Evolutionary conservation across 1,284 basidiomycete species (phyloP).

Genomic region (Schizopora paradoxa): DNA sequence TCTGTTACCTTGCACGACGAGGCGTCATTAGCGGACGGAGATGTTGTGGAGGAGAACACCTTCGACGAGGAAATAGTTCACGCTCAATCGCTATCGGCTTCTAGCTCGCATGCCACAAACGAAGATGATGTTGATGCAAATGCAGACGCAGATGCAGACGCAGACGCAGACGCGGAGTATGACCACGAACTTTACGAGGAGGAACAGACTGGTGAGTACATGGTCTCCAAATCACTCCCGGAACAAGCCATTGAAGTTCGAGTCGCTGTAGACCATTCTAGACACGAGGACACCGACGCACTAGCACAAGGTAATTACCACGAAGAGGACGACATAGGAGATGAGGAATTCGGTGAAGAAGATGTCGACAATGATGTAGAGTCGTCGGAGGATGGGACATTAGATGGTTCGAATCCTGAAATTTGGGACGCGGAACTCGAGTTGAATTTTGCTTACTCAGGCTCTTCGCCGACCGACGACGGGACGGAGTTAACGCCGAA

Average conservation of each 20-base stretch:
- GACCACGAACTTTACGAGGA: too few species aligned
- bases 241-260: background rate
- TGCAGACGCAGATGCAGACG: conserved; percentile 3
- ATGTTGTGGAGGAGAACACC: background rate
- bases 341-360: conserved; percentile 12
- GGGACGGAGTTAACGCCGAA: too few species aligned
- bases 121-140: conserved; percentile 4
- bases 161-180: background rate
- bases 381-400: conserved; percentile 6
- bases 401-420: conserved; percentile 15
- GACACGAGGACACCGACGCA: conserved; percentile 2
- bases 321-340: conserved; percentile 9
- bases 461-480: too few species aligned
- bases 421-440: too few species aligned
- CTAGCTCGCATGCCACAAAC: conserved; percentile 2
- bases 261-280: conserved; percentile 3
- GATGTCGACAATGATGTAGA: conserved; percentile 10
- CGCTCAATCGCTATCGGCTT: conserved; percentile 3
- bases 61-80: background rate
- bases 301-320: conserved; percentile 14
- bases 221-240: background rate
- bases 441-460: too few species aligned
- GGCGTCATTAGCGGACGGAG: background rate
- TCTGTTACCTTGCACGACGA: background rate
- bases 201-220: conserved; percentile 10